Base-by-base conservation (phyloP, 305 asterid genomes). In the Solanum hybrid region DNA sequence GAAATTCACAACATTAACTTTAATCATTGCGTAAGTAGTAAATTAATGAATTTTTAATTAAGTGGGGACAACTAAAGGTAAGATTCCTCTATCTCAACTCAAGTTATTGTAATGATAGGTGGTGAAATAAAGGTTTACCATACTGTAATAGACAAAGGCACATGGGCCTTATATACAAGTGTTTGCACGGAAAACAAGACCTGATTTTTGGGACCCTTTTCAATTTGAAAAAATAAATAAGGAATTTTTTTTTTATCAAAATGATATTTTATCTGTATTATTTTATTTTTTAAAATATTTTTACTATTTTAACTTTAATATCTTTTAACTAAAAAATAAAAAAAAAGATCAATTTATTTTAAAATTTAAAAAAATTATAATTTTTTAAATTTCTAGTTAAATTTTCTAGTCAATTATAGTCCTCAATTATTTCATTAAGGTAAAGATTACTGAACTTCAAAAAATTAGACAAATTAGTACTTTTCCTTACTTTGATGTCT, bases 111-210 rank as follows among this genome's bases (percentile, higher is more conserved):
- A 36, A 78, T 15, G 87, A 82, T 42, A 15, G 72, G 72, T 82
- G 84, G 27, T 35, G 29, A 45, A 19, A 85, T 72, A 42, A 89
- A 27, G 89, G 86, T 26, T 66, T 66, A 60, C 69, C 71, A 8
- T 31, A 88, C 27, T 69, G 36, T 36, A 86, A 22, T 69, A 71
- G 85, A 76, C 72, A 80, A 90, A 84, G 45, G 89, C 88, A 88
- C 79, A 69, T 75, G 87, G 81, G 86, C 89, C 72, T 73, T 79
- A 78, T 10, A 82, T 66, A 90, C 29, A 71, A 26, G 78, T 80
- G 36, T 32, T 66, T 82, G 92, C 93, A 89, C 93, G 88, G 93
- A 93, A 92, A 91, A 72, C 90, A 87, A 92, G 82, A 91, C 29
- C 90, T 85, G 88, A 82, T 88, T 89, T 69, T 90, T 19, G 69